A percentile compares a stretch with the other conserved stretches of the same genome.
These are phyloP conservation scores for Trametes cinnabarina DNA, from an alignment of 768 basidiomycete genomes.

Conservation along the genomic window DNA sequence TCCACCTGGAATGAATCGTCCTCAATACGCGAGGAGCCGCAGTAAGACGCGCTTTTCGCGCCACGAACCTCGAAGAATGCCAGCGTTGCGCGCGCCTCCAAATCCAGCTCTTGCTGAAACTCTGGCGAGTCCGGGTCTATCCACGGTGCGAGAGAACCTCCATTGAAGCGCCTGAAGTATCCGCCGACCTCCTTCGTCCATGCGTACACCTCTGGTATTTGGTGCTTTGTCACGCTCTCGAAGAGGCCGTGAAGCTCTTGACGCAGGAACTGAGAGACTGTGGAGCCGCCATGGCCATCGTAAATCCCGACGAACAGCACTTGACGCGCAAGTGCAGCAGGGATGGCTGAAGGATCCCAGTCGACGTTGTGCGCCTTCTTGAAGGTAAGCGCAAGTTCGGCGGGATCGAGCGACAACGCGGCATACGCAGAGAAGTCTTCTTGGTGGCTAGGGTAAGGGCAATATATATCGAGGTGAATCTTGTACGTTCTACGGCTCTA, in stretches of 20 bases:
- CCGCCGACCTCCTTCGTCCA: conserved; percentile 83
- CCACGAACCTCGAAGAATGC: conserved; percentile 79
- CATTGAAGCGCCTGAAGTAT: conserved; percentile 87
- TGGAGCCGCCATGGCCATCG: conserved; percentile 93
- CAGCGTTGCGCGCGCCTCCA: conserved; percentile 83
- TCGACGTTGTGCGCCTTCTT: conserved; percentile 60
- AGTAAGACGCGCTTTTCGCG: not conserved
- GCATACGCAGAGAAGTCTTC: conserved; percentile 84
- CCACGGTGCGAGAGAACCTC: conserved; percentile 78
- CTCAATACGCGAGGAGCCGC: no score
- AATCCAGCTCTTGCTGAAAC: conserved; percentile 45
- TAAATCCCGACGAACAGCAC: conserved; percentile 88
- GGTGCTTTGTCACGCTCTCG: conserved; percentile 68
- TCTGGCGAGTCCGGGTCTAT: conserved; percentile 30
- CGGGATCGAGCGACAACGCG: conserved; percentile 70
- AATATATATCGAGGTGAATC: not conserved
- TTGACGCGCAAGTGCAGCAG: conserved; percentile 63
- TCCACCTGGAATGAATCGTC: conserved; percentile 69
- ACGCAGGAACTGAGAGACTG: conserved; percentile 80
- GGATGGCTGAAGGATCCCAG: conserved; percentile 65
- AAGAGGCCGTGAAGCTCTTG: conserved; percentile 85
- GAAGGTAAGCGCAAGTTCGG: conserved; percentile 66
- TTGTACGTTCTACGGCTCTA: not conserved
- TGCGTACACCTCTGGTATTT: conserved; percentile 70
- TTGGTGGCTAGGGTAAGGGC: conserved; percentile 59